Evolutionary conservation across 768 basidiomycete genomes (phyloP), one percentile per base, ranked within the genome.

Genomic region (Leccinum imitatum): DNA sequence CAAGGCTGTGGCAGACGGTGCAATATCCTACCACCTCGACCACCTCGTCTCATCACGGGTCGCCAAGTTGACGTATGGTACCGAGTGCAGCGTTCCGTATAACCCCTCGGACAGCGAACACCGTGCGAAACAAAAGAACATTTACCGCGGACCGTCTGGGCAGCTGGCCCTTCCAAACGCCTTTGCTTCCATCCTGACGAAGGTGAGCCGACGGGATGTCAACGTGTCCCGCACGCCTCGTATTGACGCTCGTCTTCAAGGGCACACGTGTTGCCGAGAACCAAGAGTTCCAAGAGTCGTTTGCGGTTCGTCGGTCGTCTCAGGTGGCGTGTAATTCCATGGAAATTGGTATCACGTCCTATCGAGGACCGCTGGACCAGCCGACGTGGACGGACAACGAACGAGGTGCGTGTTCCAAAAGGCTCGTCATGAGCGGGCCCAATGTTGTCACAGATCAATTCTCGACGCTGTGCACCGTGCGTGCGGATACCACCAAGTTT

Each of bases 1-100:
- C 62, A 83, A 77, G 68, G 84, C 82, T 1, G 84, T 85, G 9
- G 81, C 84, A 1, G 81, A 84, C 51, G 84, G 84, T 2, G 80
- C 77, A 6, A 66, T 77, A 27, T 77, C 73, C 3, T 79, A 67
- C 56, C 76, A 70, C 25, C 55, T 85, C 17, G 80, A 85, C 59
- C 79, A 79, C 61, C 77, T 78, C 14, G 83, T 85, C 6, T 74
- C 77, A 6, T 75, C 75, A 5, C 78, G 84, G 31, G 76, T 84
- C 5, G 73, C 82, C 4, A 79, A 76, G 61, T 63, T 77, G 56
- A 81, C 81, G 0, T 84, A 82, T 56, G 84, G 84, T 6, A 76
- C 76, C 2, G 72, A 77, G 30, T 77, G 78, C 62, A 65, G 67
- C 44, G 61, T 75, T 3, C 66, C 69, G 1, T 84, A 66, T 55